Percentiles rank a stretch among this genome's conserved stretches.
Conservation (phyloP, 1,284 basidiomycete species). For the Singerocomus rubriflavus region DNA sequence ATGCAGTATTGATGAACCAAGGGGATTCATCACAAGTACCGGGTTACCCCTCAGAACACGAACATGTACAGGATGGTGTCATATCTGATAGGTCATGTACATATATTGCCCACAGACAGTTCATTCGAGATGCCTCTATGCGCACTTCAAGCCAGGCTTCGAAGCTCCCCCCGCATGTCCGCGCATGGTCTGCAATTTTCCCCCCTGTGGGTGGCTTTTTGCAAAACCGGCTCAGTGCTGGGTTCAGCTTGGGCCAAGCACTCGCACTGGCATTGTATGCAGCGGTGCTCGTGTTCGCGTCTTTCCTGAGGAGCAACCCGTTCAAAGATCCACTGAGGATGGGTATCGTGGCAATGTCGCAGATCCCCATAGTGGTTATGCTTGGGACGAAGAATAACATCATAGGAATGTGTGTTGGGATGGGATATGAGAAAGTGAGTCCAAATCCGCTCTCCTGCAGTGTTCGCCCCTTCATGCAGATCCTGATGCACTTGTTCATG, state of each 20-base stretch:
- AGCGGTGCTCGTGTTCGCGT: conserved; percentile 46
- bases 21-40: conserved; percentile 10
- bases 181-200: conserved; percentile 39
- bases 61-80: conserved; percentile 13
- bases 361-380: conserved; percentile 70
- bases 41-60: conserved; percentile 19
- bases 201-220: conserved; percentile 42
- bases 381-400: conserved; percentile 76
- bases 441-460: not conserved
- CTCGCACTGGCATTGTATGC: conserved; percentile 49
- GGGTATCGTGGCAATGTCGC: conserved; percentile 67
- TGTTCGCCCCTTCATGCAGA: not conserved
- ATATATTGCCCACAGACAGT: conserved; percentile 22
- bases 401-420: no score
- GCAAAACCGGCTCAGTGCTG: conserved; percentile 43
- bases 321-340: conserved; percentile 51
- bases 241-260: conserved; percentile 54
- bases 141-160: conserved; percentile 12
- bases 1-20: conserved; percentile 4
- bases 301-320: conserved; percentile 52
- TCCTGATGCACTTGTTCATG: no score
- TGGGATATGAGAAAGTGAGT: conserved; percentile 72
- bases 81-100: conserved; percentile 32
- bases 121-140: conserved; percentile 18
- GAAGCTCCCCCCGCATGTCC: conserved; percentile 44